Evolutionary conservation across 176 grass and related monocot species (phyloP), one percentile per base, ranked within the genome.

Genomic region (Triticum monococcum): DNA sequence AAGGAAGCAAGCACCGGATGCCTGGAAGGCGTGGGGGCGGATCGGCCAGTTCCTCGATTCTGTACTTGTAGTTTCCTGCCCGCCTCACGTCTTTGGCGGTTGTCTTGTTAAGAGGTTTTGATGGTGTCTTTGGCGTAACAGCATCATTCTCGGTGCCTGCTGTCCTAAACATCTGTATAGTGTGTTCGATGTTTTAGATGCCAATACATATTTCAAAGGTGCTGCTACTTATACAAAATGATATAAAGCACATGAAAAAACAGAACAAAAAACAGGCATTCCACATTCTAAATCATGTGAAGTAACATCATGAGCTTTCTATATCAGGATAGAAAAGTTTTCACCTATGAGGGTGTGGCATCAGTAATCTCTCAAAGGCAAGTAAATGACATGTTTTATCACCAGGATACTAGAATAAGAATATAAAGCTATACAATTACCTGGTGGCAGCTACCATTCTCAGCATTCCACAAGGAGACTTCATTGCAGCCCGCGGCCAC

Each of bases 401-500:
- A 69, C 79, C 2, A 38, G 17, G 24, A 82, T 79, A 40, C 24
- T 50, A 72, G 41, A 9, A 38, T 38, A 9, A 45, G 24, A 78
- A 74, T 26, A 83, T 24, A 25, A 75, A 66, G 36, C 2, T 60
- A 77, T 64, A 8, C 12, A 64, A 67, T 86, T 94, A 98, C 97
- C 97, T 98, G 97, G 89, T 96, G 92, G 71, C 94, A 94, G 74
- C 89, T 96, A 86, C 97, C 97, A 85, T 98, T 98, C 88, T 98
- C 97, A 64, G 97, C 97, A 83, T 98, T 94, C 97, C 97, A 98
- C 7, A 98, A 78, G 45, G 97, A 94, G 76, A 98, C 90, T 86
- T 98, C 97, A 30, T 94, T 96, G 85, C 66, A 81, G 67, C 97
- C 97, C 14, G 94, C 93, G 0, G 94, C 97, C 60, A 98, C 84